phyloP scores from a whole-genome alignment of 2,329 filamentous ascomycete genomes.

The Hawksworthiomyces lignivorus region DNA sequence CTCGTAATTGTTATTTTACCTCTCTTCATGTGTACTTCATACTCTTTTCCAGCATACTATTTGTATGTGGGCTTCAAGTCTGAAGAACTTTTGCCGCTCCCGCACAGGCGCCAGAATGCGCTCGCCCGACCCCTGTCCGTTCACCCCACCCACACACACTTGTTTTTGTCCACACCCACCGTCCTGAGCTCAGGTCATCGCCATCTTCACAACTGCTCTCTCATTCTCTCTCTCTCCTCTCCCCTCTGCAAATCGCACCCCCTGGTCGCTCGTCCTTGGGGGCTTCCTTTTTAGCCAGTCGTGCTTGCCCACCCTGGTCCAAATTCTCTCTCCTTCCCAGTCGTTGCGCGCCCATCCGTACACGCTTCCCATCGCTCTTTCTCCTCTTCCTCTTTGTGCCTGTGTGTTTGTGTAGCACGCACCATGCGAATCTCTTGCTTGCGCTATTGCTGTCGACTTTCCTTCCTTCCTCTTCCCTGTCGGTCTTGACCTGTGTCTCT shows the following conservation, averaged over 20 bases:
- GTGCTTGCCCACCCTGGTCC: slow-evolving; percentile 12
- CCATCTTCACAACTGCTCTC: slow-evolving; percentile 1
- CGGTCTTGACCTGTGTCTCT: slow-evolving; percentile 7
- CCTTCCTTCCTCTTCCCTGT: background rate
- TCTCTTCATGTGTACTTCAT: too few relatives aligned
- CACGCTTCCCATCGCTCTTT: slow-evolving; percentile 3
- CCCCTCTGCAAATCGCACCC: slow-evolving; percentile 7
- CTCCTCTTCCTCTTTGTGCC: background rate
- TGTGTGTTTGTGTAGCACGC: too few relatives aligned
- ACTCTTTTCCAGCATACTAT: background rate
- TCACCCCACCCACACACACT: slow-evolving; percentile 10
- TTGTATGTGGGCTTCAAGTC: background rate
- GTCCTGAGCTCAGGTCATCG: slow-evolving; percentile 7
- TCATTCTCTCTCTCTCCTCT: background rate
- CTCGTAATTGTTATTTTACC: too few relatives aligned
- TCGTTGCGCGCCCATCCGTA: slow-evolving; percentile 3
- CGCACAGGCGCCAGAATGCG: slow-evolving; percentile 8
- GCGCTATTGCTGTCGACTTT: too few relatives aligned
- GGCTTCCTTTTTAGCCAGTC: slow-evolving; percentile 16
- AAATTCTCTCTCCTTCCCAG: too few relatives aligned
- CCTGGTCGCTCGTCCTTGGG: slow-evolving; percentile 8
- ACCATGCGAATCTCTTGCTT: too few relatives aligned
- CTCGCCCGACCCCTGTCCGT: slow-evolving; percentile 6
- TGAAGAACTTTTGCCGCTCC: slow-evolving; percentile 8
- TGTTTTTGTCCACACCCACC: slow-evolving; percentile 6